Percentiles rank a stretch among this genome's conserved stretches.
Conservation (phyloP, 331 rosid species). For the Quercus tomentella region DNA sequence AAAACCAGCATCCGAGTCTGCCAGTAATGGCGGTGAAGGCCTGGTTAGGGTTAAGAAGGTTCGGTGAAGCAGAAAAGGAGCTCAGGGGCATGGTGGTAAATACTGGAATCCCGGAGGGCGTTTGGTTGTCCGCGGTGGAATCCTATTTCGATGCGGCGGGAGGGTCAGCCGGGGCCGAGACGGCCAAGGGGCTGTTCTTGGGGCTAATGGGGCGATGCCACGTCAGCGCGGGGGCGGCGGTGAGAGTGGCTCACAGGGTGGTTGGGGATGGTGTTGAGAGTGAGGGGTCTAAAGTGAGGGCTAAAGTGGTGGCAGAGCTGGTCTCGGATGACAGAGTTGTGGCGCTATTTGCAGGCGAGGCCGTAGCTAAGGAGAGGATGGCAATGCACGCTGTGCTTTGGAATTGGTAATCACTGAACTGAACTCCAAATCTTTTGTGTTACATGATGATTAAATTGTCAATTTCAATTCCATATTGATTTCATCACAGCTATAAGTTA, state of each 20-base stretch:
- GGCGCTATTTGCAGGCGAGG: constrained; percentile 65
- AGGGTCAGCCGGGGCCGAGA: constrained; percentile 90
- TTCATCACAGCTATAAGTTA: no score
- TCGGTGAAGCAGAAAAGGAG: constrained; percentile 85
- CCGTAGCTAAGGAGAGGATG: constrained; percentile 51
- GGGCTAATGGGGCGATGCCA: constrained; percentile 86
- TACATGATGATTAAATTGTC: background rate
- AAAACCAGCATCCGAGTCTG: constrained; percentile 76
- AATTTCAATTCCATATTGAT: no score
- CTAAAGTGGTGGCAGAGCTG: constrained; percentile 78
- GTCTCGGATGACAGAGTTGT: constrained; percentile 85
- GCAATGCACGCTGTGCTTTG: constrained; percentile 87
- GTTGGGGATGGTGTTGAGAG: constrained; percentile 48
- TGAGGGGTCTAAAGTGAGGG: constrained; percentile 61
- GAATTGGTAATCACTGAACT: constrained; percentile 65
- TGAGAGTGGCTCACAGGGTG: constrained; percentile 68
- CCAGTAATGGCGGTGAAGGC: constrained; percentile 91
- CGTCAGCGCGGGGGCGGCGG: constrained; percentile 79
- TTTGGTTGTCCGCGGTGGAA: constrained; percentile 89
- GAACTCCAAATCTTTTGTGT: background rate
- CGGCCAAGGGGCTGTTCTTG: constrained; percentile 77
- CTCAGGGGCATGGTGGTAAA: constrained; percentile 76
- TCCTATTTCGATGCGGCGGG: constrained; percentile 69
- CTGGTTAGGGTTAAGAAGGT: constrained; percentile 76
- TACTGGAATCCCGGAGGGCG: constrained; percentile 76